Evolutionary conservation across 208 protist species (phyloP), one percentile per base, ranked within the genome.

Genomic region (Leptomonas seymouri): DNA sequence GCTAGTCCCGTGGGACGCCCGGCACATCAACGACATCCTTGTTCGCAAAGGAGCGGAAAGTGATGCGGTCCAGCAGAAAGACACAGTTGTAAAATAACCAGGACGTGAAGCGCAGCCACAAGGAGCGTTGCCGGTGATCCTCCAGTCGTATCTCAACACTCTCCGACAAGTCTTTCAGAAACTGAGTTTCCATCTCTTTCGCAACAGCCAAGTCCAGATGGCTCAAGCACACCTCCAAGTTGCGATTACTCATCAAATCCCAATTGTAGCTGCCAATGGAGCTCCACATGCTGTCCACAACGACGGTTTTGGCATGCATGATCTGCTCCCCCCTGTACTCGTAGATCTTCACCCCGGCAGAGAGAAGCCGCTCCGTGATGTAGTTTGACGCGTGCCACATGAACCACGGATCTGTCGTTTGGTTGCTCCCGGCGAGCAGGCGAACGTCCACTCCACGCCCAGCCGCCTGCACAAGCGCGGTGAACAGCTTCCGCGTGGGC

Each of bases 221-320:
- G 67, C 85, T 93, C 11, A 97, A 48, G 60, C 90, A 95, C 51
- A 95, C 86, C 71, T 97, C 91, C 55, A 97, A 75, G 74, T 96
- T 95, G 44, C 91, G 93, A 77, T 97, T 95, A 75, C 89, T 95
- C 87, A 97, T 91, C 59, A 93, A 75, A 59, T 98, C 95, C 82
- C 93, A 93, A 72, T 98, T 98, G 79, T 95, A 98, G 74, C 86
- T 95, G 30, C 95, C 95, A 25, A 98, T 81, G 11, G 85, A 95
- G 54, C 79, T 86, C 89, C 87, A 98, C 58, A 95, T 82, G 57
- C 91, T 94, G 72, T 98, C 95, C n/a, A 91, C 91, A 2, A 96
- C 89, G 27, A 97, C 82, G 31, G 90, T 97, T 76, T 98, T 98
- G 53, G 89, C 93, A 71, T 98, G 95, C 89, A 98, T 96, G 36